phyloP scores from a whole-genome alignment of 2,329 filamentous ascomycete genomes.

The Sclerotinia minor region DNA sequence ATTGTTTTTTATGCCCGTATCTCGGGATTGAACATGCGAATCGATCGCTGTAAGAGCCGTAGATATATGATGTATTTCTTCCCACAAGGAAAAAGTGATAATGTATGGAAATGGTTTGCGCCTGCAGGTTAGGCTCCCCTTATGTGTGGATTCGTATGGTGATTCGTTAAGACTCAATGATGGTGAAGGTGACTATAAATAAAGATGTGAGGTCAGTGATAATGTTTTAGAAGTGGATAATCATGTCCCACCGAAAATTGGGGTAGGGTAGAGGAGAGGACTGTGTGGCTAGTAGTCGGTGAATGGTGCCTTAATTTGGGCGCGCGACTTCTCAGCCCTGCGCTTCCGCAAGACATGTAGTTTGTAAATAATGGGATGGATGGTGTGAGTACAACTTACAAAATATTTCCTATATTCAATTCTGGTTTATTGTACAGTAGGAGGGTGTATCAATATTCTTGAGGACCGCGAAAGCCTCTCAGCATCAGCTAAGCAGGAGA shows the following conservation, averaged over 20 bases:
- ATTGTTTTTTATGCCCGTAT: slow-evolving; percentile 29
- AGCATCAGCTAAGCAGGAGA: neutral
- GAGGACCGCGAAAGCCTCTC: neutral
- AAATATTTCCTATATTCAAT: neutral
- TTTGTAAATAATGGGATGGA: neutral
- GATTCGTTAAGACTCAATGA: slow-evolving; percentile 31
- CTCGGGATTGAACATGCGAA: slow-evolving; percentile 40
- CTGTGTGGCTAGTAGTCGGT: slow-evolving; percentile 18
- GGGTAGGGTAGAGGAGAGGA: slow-evolving; percentile 16
- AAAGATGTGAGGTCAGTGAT: slow-evolving; percentile 27
- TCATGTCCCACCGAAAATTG: slow-evolving; percentile 13
- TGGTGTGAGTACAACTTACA: neutral
- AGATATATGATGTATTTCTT: slow-evolving; percentile 29
- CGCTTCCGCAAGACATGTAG: neutral
- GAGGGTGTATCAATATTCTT: neutral
- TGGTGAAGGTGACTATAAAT: slow-evolving; percentile 27
- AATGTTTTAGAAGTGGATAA: slow-evolving; percentile 10
- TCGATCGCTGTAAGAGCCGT: slow-evolving; percentile 32
- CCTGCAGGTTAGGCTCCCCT: slow-evolving; percentile 17
- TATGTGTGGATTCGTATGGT: slow-evolving; percentile 29
- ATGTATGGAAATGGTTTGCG: slow-evolving; percentile 16
- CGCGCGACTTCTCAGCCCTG: slow-evolving; percentile 23
- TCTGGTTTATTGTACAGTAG: neutral
- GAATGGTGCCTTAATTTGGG: slow-evolving; percentile 17
- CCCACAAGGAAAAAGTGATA: slow-evolving; percentile 28